These are phyloP conservation scores for Bipolaris sorokiniana DNA, from an alignment of 2,329 filamentous ascomycete genomes.

Conservation along the genomic window DNA sequence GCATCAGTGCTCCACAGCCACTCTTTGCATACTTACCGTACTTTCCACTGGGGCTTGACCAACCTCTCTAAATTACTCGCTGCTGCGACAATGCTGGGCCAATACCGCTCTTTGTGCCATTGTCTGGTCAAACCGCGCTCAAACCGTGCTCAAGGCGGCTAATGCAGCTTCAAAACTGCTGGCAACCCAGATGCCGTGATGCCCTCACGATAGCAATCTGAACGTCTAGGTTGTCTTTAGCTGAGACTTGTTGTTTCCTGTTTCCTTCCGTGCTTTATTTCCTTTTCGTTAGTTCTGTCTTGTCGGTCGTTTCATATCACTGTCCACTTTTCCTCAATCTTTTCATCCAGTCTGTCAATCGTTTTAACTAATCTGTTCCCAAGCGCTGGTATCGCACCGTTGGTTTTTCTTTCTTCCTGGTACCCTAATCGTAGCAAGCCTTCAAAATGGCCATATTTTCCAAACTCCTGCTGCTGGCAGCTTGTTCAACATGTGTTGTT, in stretches of 20 bases:
- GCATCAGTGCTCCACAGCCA: slow-evolving; percentile 35
- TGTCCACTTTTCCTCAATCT: slow-evolving; percentile 26
- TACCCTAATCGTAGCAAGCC: slow-evolving; percentile 30
- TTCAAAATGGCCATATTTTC: slow-evolving; percentile 36
- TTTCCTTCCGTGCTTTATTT: slow-evolving; percentile 30
- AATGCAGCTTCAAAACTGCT: slow-evolving; percentile 48
- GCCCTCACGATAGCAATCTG: slow-evolving; percentile 28
- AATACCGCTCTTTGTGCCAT: slow-evolving; percentile 37
- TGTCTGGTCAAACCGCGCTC: slow-evolving; percentile 47
- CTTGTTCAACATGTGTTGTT: slow-evolving; percentile 34
- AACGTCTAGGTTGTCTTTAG: slow-evolving; percentile 35
- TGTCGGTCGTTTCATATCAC: slow-evolving; percentile 47
- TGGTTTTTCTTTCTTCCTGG: slow-evolving; percentile 14
- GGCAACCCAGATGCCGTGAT: slow-evolving; percentile 33
- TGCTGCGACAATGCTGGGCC: slow-evolving; percentile 37
- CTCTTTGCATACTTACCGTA: slow-evolving; percentile 30
- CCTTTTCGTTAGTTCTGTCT: slow-evolving; percentile 25
- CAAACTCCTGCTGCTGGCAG: slow-evolving; percentile 48
- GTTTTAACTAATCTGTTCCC: slow-evolving; percentile 1
- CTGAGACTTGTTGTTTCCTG: slow-evolving; percentile 32
- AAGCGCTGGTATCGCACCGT: slow-evolving; percentile 20
- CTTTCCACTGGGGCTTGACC: slow-evolving; percentile 26
- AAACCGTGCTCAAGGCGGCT: slow-evolving; percentile 49
- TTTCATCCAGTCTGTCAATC: slow-evolving; percentile 26
- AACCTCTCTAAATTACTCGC: slow-evolving; percentile 34